Evolutionary conservation across 306 rosid genomes (phyloP), one percentile per base, ranked within the genome.

Genomic region (Cucurbita pepo): DNA sequence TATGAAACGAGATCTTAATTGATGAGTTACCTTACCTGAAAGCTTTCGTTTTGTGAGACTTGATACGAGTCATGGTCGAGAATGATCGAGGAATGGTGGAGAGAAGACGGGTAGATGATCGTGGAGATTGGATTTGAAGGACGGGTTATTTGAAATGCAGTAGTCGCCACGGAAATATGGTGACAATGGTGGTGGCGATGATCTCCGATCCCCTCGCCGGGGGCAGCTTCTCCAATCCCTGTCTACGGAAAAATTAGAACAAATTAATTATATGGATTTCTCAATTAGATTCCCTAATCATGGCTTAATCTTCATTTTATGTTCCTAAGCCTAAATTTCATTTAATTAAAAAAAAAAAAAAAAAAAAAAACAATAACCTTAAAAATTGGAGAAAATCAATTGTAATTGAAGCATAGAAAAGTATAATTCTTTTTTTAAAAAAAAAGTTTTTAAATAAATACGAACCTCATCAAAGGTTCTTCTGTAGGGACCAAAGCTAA

Each of bases 111-210:
- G 70, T 94, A 79, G 81, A 90, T 87, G 71, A 90, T 86, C 69
- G 90, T 82, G 48, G 98, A 90, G 61, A 88, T 85, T 44, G 94
- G 89, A 82, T 82, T 85, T 0, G 93, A 83, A 58, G 98, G 96
- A 53, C 90, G 83, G 43, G 78, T 89, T 37, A 87, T 84, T 80
- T 93, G 90, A 76, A 87, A 90, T 43, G 87, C 83, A 10, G 96
- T 51, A 34, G 91, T 54, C 13, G 47, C 77, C 56, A 21, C 10
- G 2, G 53, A 37, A 67, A 40, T 71, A 5, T 61, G 81, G 69
- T 79, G 84, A 5, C 72, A 85, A 0, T 78, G 85, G 12, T 82
- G 88, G n/a, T 86, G 86, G 44, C 74, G 76, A 52, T 56, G 78
- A 10, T 88, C 86, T 41, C 79, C 82, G 55, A 77, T 77, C 65